Conservation (phyloP, 345 rosid species). For the Eucalyptus regnans region DNA sequence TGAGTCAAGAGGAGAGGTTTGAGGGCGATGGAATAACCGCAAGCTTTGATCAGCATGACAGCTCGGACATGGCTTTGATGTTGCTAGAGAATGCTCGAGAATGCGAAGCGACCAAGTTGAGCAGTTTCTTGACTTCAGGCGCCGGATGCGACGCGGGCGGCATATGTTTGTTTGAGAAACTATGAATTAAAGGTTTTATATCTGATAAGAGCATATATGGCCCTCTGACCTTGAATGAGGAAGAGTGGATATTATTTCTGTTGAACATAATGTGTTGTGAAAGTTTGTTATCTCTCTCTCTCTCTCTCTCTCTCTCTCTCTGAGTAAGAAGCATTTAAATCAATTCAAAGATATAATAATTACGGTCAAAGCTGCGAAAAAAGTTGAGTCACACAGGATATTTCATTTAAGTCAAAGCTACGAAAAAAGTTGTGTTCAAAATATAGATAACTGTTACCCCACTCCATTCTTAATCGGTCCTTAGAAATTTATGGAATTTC, state of each 20-base stretch:
- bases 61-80: slow-evolving; percentile 3
- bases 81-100: slow-evolving; percentile 21
- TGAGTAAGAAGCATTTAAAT: background rate
- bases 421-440: background rate
- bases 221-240: background rate
- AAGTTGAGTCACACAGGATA: background rate
- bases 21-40: slow-evolving; percentile 8
- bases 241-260: background rate
- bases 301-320: background rate
- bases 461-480: background rate
- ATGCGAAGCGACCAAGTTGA: slow-evolving; percentile 1
- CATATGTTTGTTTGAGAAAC: background rate
- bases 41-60: slow-evolving; percentile 9
- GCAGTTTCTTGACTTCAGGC: background rate
- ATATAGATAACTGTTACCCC: background rate
- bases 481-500: background rate
- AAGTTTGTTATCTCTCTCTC: background rate
- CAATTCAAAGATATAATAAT: background rate
- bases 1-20: slow-evolving; percentile 60
- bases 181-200: background rate
- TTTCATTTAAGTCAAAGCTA: background rate
- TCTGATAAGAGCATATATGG: background rate
- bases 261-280: background rate
- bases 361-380: background rate
- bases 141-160: background rate